Percentiles rank a stretch among this genome's conserved stretches.
phyloP scores from a whole-genome alignment of 805 yeast genomes.

The Grigorovia transvaalensis region DNA sequence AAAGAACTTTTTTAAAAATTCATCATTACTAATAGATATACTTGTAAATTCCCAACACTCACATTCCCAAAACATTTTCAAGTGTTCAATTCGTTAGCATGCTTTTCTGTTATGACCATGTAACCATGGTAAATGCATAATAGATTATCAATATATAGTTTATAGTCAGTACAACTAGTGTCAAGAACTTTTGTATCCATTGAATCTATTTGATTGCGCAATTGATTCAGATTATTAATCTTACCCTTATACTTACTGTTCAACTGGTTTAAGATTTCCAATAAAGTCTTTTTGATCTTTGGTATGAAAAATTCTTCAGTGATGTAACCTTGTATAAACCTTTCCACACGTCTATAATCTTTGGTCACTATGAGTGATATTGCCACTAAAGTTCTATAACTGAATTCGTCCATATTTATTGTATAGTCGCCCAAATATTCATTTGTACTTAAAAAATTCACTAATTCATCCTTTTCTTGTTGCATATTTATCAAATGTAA shows the following conservation, averaged over 20 bases:
- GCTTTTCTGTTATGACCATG: slow-evolving; percentile 8
- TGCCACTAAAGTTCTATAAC: slow-evolving; percentile 70
- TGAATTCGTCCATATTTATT: slow-evolving; percentile 39
- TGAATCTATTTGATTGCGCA: neutral
- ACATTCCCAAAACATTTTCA: neutral
- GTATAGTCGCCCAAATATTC: slow-evolving; percentile 74
- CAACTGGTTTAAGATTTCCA: slow-evolving; percentile 1
- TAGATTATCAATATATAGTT: slow-evolving; percentile 7
- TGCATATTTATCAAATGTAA: slow-evolving; percentile 22
- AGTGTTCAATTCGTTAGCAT: neutral
- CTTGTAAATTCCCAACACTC: neutral
- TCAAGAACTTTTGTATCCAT: neutral
- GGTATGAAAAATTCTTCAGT: slow-evolving; percentile 22
- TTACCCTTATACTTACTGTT: neutral
- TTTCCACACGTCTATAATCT: slow-evolving; percentile 18
- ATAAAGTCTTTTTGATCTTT: slow-evolving; percentile 3
- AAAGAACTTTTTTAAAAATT: no score
- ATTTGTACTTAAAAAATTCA: slow-evolving; percentile 30
- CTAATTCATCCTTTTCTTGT: slow-evolving; percentile 3
- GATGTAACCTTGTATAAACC: slow-evolving; percentile 20
- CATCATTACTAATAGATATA: no score
- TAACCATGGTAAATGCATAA: slow-evolving; percentile 14
- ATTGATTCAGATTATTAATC: neutral
- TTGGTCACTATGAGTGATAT: slow-evolving; percentile 38
- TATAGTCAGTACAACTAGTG: slow-evolving; percentile 1